These are phyloP conservation scores for Umbellularia californica DNA, from an alignment of 164 flowering plant genomes.

Conservation along the genomic window DNA sequence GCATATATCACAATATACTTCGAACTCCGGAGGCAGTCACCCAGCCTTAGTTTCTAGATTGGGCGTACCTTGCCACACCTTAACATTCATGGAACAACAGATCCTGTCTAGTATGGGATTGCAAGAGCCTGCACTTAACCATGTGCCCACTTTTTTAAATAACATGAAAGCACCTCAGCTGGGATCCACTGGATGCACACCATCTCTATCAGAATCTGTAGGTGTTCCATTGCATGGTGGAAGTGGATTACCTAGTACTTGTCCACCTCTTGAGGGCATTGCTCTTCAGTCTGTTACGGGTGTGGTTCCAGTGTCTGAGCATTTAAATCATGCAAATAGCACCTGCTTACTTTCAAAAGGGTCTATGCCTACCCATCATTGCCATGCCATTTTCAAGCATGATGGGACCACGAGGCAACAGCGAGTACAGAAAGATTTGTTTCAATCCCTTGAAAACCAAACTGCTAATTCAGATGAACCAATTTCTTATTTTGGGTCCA, in stretches of 20 bases:
- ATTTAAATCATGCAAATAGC: constrained; percentile 11
- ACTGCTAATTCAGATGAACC: constrained; percentile 12
- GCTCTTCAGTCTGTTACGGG: constrained; percentile 20
- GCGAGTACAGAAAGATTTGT: constrained; percentile 26
- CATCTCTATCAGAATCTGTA: constrained; percentile 13
- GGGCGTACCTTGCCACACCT: constrained; percentile 15
- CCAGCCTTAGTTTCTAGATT: constrained; percentile 19
- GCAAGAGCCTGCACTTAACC: constrained; percentile 12
- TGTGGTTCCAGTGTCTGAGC: constrained; percentile 13
- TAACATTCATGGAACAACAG: constrained; percentile 25
- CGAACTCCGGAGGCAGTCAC: constrained; percentile 21
- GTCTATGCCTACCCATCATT: background rate
- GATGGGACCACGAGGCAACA: constrained; percentile 16
- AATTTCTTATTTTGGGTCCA: constrained; percentile 13
- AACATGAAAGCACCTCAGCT: constrained; percentile 12
- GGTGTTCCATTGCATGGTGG: constrained; percentile 20
- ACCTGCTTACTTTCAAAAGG: constrained; percentile 9
- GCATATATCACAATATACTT: constrained; percentile 20
- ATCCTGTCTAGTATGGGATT: constrained; percentile 14
- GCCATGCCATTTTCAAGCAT: constrained; percentile 10
- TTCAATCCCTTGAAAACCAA: constrained; percentile 29
- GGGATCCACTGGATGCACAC: constrained; percentile 14
- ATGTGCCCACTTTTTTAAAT: constrained; percentile 11
- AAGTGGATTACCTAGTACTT: constrained; percentile 15
- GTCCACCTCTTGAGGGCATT: constrained; percentile 9